Base-by-base conservation (phyloP, 2,329 filamentous ascomycete species). In the Exophiala lecanii-corni region DNA sequence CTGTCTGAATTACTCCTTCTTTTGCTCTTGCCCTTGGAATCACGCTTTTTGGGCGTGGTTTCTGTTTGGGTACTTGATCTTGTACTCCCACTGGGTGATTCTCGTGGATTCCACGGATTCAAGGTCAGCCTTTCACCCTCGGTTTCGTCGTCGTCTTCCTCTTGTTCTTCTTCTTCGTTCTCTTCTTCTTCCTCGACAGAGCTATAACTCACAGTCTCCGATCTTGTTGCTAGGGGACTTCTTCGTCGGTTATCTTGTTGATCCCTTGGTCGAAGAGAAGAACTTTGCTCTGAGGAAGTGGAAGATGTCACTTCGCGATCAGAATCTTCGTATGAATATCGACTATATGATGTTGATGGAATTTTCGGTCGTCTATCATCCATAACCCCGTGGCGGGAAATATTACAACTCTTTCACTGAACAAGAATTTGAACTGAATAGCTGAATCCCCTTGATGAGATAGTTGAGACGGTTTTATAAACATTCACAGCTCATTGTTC, bases 11-110 rank as follows among this genome's bases (percentile, higher is more conserved):
- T n/a, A n/a, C n/a, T n/a, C n/a, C n/a, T n/a, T n/a, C n/a, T n/a
- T n/a, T 47, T 51, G 9, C 41, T 45, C 39, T 47, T 51, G 34
- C 41, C 38, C 31, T 43, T 30, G 31, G n/a, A n/a, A n/a, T n/a
- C n/a, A n/a, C n/a, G n/a, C 39, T 36, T 34, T 38, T 19, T n/a
- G 45, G 34, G n/a, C n/a, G n/a, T n/a, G n/a, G n/a, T n/a, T n/a
- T n/a, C n/a, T n/a, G n/a, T n/a, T n/a, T n/a, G n/a, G n/a, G n/a
- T n/a, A n/a, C n/a, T n/a, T n/a, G n/a, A n/a, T n/a, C n/a, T n/a
- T n/a, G n/a, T n/a, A 28, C 26, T 39, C 13, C 26, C 12, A 12
- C 18, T 32, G 19, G 41, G 4, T n/a, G 45, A 41, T 33, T 34
- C 20, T 9, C 17, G 18, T 13, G 30, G 18, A 15, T 13, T 15